Evolutionary conservation across 129 eudicot species (phyloP), one percentile per base, ranked within the genome.

Genomic region (Deinandra increscens): DNA sequence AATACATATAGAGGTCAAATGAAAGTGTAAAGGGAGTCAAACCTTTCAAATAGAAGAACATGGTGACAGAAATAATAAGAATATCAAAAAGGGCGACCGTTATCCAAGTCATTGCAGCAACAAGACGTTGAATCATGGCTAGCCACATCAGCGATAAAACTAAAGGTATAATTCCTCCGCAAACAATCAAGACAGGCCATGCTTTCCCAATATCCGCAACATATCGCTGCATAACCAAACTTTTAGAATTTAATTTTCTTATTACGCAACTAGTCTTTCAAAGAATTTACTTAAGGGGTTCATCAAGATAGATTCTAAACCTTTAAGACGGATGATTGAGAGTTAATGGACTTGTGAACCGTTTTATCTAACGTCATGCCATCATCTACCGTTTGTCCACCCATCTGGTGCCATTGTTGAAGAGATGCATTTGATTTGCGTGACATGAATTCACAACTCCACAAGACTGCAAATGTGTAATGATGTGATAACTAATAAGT

Each of bases 81-180:
- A 89, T 51, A 68, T 89, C 91, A 61, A 93, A 89, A 60, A 87
- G 80, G 68, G 80, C 46, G 63, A 93, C 83, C 1, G 97, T 89
- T 69, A 93, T 83, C 99, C 99, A 93, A 53, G 95, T 91, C 99
- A 93, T 93, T 54, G 92, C 93, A 64, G 85, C 72, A 74, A 89
- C 97, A 78, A 93, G 89, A 78, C 91, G 95, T 17, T 96, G 88
- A 64, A 93, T 89, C 95, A 93, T 69, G 66, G 87, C 81, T 75
- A 93, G 84, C 97, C 97, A 93, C 38, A 83, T 70, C 34, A 93
- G 78, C 14, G 99, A 89, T 67, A 93, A 22, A 64, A 89, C 70
- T 34, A 93, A 58, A 22, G 99, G 96, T 63, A 93, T 19, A 38
- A 93, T 66, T 77, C 97, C 99, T 78, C 99, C 99, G 70, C 99